Conservation (phyloP, 768 basidiomycete species). For the Galerina marginata region DNA sequence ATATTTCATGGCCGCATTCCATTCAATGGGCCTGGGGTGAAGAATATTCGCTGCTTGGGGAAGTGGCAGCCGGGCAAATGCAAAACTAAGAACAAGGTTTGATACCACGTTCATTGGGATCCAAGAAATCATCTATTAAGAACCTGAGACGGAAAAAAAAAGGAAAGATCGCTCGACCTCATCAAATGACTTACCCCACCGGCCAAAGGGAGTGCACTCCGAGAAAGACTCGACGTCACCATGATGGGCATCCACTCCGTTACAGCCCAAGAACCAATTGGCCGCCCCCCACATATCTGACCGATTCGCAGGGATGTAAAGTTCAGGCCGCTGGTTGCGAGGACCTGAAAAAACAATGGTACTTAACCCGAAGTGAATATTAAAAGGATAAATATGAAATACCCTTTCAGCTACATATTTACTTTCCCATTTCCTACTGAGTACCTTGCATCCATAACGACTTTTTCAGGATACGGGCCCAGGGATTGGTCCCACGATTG, state of each 20-base stretch:
- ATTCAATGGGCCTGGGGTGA: conserved; percentile 34
- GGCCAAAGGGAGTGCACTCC: conserved; percentile 29
- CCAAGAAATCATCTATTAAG: conserved; percentile 35
- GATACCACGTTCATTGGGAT: conserved; percentile 31
- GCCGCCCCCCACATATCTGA: conserved; percentile 36
- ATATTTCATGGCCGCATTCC: conserved; percentile 26
- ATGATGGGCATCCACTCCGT: conserved; percentile 43
- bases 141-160: neutral
- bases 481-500: conserved; percentile 25
- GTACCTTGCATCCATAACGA: conserved; percentile 26
- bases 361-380: neutral
- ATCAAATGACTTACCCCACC: conserved; percentile 27
- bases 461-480: conserved; percentile 33
- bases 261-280: conserved; percentile 39
- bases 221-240: conserved; percentile 34
- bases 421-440: conserved; percentile 39
- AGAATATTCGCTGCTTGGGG: conserved; percentile 33
- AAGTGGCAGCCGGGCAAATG: conserved; percentile 13
- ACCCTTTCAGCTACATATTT: conserved; percentile 45
- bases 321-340: conserved; percentile 32
- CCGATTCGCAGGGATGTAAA: conserved; percentile 36
- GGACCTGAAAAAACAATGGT: conserved; percentile 22
- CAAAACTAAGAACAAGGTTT: conserved; percentile 30
- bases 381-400: neutral
- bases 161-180: neutral